Evolutionary conservation across 2,329 filamentous ascomycete species (phyloP), one percentile per base, ranked within the genome.

Genomic region (Cercospora beticola): DNA sequence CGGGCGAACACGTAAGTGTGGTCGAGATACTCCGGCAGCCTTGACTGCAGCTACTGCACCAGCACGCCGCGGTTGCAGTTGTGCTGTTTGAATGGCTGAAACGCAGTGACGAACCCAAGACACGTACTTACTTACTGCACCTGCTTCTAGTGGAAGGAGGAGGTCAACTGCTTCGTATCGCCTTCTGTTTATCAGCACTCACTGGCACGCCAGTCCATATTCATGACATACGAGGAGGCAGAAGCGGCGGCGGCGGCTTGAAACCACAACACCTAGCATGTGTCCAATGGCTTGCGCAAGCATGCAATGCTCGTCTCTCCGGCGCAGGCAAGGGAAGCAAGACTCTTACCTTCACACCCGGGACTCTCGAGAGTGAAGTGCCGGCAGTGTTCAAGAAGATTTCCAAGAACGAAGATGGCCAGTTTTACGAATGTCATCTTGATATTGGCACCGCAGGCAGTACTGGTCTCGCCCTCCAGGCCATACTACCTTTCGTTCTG

Each of bases 121-220:
- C 46, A 52, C 18, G 21, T 23, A 23, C 46, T 52, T 52, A 52
- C 46, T 52, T 52, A 9, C 9, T 26, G 46, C 46, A 16, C 46
- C 21, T 52, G 46, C 4, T 23, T 23, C 10, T 52, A 58, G 54
- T 68, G n/a, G 87, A 89, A 82, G 87, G 87, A 46, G 87, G 87
- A 28, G 87, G 87, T 14, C 87, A 89, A 76, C 81, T 89, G 2
- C 80, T 89, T 54, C 86, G 87, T 23, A 83, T 86, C 62, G 85
- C 86, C 2, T 72, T 88, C 8, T 83, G 83, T 14, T 78, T 89
- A 2, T 85, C 87, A 1, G 83, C 85, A 5, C 79, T 89, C 16
- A 86, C 84, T 5, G 76, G 76, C 23, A 82, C 77, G 1, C 82
- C 86, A 1, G 77, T 89, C 61, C 79, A 78, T 26, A 84, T 89